phyloP scores from a whole-genome alignment of 148 eudicot species.

The Vaccinium vitisidaea region DNA sequence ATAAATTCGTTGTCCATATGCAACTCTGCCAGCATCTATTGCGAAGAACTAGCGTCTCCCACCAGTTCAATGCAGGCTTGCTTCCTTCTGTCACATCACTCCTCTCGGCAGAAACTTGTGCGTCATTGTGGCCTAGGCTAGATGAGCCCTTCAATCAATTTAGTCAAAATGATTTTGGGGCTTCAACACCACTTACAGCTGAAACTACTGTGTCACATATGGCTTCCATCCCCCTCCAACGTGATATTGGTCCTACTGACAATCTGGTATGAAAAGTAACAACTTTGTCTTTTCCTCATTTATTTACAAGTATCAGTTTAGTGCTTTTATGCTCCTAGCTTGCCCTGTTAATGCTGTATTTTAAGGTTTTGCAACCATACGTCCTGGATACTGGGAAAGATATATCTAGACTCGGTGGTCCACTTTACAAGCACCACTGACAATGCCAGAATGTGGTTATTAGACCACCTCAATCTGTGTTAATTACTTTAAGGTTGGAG shows the following conservation, averaged over 20 bases:
- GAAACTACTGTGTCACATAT: conserved; percentile 18
- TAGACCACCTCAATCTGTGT: not conserved
- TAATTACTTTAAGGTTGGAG: not conserved
- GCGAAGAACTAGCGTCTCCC: conserved; percentile 19
- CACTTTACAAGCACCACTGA: not conserved
- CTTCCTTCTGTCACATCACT: conserved; percentile 18
- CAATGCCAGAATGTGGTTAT: conserved; percentile 3
- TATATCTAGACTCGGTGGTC: not conserved
- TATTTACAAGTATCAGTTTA: not conserved
- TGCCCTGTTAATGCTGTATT: not conserved
- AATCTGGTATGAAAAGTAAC: conserved; percentile 18
- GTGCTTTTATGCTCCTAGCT: not conserved
- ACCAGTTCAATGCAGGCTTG: conserved; percentile 17
- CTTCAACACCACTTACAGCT: conserved; percentile 23
- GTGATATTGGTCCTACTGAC: conserved; percentile 17
- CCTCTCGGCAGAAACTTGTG: conserved; percentile 16
- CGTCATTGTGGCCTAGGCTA: conserved; percentile 19
- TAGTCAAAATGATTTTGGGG: conserved; percentile 14
- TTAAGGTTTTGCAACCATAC: not conserved
- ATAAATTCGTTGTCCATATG: not conserved
- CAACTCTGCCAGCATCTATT: conserved; percentile 16
- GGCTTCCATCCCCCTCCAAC: conserved; percentile 13
- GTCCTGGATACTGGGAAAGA: not conserved
- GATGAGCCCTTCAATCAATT: conserved; percentile 13
- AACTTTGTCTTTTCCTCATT: not conserved